Base-by-base conservation (phyloP, 768 basidiomycete species). In the Russula ochroleuca region DNA sequence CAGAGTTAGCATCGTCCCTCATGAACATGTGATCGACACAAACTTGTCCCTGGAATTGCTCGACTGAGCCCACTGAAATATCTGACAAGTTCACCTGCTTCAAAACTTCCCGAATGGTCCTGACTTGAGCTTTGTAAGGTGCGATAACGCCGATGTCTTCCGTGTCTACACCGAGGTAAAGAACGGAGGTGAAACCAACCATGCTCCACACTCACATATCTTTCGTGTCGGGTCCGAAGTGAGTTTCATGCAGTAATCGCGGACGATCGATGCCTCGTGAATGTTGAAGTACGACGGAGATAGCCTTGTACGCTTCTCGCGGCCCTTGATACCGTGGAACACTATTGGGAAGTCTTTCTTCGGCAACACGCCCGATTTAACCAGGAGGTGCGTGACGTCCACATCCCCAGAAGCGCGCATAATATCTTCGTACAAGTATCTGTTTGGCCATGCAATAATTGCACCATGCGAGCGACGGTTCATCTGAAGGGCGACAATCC, bases 401-500 rank as follows among this genome's bases (percentile, higher is more conserved):
- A 58, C 59, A 23, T 73, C 66, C 2, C 71, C 78, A 48, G 65
- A 63, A 0, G 73, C 68, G 28, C 72, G 68, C 21, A 79, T 73
- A 13, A 74, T 75, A 43, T 69, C 69, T 9, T 69, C 66, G 67
- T 79, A 79, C 65, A 79, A 76, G 54, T 69, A 63, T n/a, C 78
- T 71, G 65, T 87, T 87, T 1, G 85, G 78, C 72, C 82, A 86
- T 3, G 75, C 61, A 21, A 87, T 72, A 50, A 88, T 86, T 9
- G 76, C 75, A 23, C 55, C 61, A 28, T 68, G 68, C 7, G 68
- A 68, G 40, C 68, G 66, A 25, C 68, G 68, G 38, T 68, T 68
- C 59, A 21, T 38, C 57, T 56, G 59, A 21, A 68, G 66, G 25
- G 45, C 51, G 2, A 68, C 60, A 58, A 68, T 63, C 31, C 67